phyloP scores from a whole-genome alignment of 495 filamentous ascomycete genomes.

The Xylaria flabelliformis region DNA sequence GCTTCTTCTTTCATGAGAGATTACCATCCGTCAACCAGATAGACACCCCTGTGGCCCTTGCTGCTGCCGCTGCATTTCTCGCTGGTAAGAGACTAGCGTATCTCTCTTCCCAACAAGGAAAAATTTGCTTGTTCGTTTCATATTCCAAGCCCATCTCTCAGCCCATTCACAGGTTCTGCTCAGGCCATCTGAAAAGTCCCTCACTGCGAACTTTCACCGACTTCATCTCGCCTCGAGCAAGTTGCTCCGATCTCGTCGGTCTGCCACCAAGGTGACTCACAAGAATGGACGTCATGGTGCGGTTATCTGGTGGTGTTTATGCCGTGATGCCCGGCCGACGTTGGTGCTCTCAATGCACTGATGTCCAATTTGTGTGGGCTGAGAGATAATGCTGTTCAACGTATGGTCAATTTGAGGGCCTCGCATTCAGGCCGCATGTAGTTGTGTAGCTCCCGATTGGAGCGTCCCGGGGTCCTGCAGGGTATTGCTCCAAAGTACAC shows the following conservation, averaged over 20 bases:
- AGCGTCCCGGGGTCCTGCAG: slow-evolving; percentile 14
- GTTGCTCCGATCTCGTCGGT: slow-evolving; percentile 23
- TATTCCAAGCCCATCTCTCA: slow-evolving; percentile 6
- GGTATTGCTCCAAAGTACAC: slow-evolving; percentile 20
- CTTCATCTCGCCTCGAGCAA: slow-evolving; percentile 8
- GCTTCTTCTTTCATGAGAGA: slow-evolving; percentile 21
- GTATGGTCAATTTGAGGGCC: slow-evolving; percentile 27
- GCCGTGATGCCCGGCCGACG: slow-evolving; percentile 30
- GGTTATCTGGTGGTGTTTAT: slow-evolving; percentile 20
- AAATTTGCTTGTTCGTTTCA: slow-evolving; percentile 21
- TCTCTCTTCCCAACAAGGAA: slow-evolving; percentile 6
- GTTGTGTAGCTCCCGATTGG: slow-evolving; percentile 28
- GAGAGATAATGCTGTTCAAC: slow-evolving; percentile 14
- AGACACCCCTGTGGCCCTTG: slow-evolving; percentile 14
- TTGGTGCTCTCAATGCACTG: slow-evolving; percentile 27
- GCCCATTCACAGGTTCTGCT: background rate
- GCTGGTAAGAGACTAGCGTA: slow-evolving; percentile 15
- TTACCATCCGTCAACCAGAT: slow-evolving; percentile 17
- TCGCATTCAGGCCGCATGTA: slow-evolving; percentile 28
- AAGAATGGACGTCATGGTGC: slow-evolving; percentile 26
- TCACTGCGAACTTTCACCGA: background rate
- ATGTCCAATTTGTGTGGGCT: slow-evolving; percentile 34
- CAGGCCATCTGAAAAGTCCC: background rate
- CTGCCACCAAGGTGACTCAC: slow-evolving; percentile 27
- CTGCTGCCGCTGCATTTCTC: slow-evolving; percentile 13